These are phyloP conservation scores for Penicillium cataractarum DNA, from an alignment of 495 filamentous ascomycete species.

Conservation along the genomic window DNA sequence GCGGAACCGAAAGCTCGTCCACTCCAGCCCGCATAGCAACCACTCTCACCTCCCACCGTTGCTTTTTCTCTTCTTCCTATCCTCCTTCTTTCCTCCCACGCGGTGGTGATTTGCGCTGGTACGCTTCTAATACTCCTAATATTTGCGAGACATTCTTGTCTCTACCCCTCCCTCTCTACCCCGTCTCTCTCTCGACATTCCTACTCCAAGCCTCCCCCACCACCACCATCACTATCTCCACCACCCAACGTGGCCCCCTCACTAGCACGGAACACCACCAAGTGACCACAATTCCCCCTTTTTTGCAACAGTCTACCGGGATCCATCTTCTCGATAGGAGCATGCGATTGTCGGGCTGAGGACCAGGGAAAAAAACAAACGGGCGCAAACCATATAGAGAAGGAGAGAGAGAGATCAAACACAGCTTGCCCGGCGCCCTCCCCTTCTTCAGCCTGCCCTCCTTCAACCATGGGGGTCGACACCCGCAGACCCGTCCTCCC, in stretches of 20 bases:
- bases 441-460: slow-evolving; percentile 11
- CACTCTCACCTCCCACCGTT: slow-evolving; percentile 18
- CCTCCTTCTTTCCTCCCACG: slow-evolving; percentile 20
- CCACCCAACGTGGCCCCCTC: slow-evolving; percentile 12
- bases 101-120: slow-evolving; percentile 32
- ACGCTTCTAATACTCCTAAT: slow-evolving; percentile 24
- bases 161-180: slow-evolving; percentile 14
- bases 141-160: slow-evolving; percentile 15
- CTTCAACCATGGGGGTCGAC: slow-evolving; percentile 70
- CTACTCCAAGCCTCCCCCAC: slow-evolving; percentile 16
- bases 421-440: slow-evolving; percentile 3
- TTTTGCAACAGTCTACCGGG: slow-evolving; percentile 3
- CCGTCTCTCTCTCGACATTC: slow-evolving; percentile 9
- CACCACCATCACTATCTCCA: slow-evolving; percentile 7
- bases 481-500: slow-evolving; percentile 71
- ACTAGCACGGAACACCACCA: slow-evolving; percentile 10
- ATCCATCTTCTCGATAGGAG: slow-evolving; percentile 30
- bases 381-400: not conserved
- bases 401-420: not conserved
- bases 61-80: slow-evolving; percentile 20
- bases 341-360: slow-evolving; percentile 43
- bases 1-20: slow-evolving; percentile 21
- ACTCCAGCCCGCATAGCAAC: slow-evolving; percentile 24
- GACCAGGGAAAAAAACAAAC: not conserved
- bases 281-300: slow-evolving; percentile 9